Base-by-base conservation (phyloP, 305 asterid genomes). In the Salvia sclarea region DNA sequence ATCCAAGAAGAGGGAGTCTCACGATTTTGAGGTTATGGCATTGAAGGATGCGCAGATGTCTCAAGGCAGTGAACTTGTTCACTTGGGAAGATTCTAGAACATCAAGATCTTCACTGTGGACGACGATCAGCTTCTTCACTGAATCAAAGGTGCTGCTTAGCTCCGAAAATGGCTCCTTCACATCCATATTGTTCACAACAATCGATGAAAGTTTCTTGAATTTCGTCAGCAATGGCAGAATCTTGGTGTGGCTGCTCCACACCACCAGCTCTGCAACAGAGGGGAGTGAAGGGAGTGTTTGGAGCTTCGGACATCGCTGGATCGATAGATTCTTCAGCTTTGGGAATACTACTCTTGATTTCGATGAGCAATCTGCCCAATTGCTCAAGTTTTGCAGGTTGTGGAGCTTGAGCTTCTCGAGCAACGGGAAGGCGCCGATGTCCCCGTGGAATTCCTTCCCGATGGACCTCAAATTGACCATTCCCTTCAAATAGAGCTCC, bases 221-320 rank as follows among this genome's bases (percentile, higher is more conserved):
- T 31, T 24, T 49, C 3, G 61, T 65, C 61, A 65, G 49, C 8
- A 37, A 33, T 0, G 37, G 60, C 18, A 65, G 33, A 35, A 65
- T 49, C 49, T 49, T 20, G 17, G 37, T 18, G 10, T 48, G 5
- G 44, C 70, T 65, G 2, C 48, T 65, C 61, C 70, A 31, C 16
- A 48, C 70, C 12, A 65, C 50, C 49, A 65, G 7, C 60, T 65
- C 70, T 4, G 20, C 20, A 1, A 65, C 49, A n/a, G 22, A 49
- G 49, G 60, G 49, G 2, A 65, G 70, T 49, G 49, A 7, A 11
- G 70, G 70, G 6, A 65, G 2, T 0, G 13, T 33, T 49, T 18
- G 47, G 35, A 65, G 70, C 21, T 49, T 21, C 2, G 24, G 61
- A 22, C 70, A 65, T 1, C 20, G 48, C 22, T 31, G 49, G 21